Evolutionary conservation across 441 rosid genomes (phyloP).

Genomic region (Geranium incanum): DNA sequence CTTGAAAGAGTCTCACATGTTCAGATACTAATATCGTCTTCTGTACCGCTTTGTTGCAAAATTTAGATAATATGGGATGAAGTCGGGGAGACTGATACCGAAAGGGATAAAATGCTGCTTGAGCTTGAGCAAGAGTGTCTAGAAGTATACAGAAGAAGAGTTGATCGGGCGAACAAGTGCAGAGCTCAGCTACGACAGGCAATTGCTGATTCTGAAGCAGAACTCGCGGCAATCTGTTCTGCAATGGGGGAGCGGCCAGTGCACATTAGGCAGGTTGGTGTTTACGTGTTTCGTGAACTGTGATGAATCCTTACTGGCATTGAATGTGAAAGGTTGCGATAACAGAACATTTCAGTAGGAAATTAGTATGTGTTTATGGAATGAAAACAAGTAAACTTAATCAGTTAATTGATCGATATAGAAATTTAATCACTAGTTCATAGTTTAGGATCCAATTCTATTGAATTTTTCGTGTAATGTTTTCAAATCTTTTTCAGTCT

Average conservation of each 20-base stretch:
- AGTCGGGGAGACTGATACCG: slow-evolving; percentile 80
- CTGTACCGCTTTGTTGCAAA: slow-evolving; percentile 10
- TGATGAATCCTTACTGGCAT: not conserved
- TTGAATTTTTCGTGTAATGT: slow-evolving; percentile 11
- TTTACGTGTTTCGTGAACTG: not conserved
- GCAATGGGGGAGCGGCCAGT: slow-evolving; percentile 86
- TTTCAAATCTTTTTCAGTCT: slow-evolving; percentile 30
- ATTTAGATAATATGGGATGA: slow-evolving; percentile 91
- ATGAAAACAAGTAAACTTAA: not conserved
- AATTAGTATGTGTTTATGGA: not conserved
- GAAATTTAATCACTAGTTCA: too few relatives aligned
- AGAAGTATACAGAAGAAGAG: slow-evolving; percentile 86
- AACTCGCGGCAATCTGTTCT: slow-evolving; percentile 76
- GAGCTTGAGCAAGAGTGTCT: slow-evolving; percentile 95
- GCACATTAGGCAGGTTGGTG: slow-evolving; percentile 69
- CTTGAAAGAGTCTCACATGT: not conserved
- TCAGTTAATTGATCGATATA: too few relatives aligned
- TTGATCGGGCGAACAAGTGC: slow-evolving; percentile 69
- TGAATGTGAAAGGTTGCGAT: too few relatives aligned
- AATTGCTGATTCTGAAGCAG: slow-evolving; percentile 85
- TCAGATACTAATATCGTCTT: slow-evolving; percentile 5
- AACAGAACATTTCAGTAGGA: slow-evolving; percentile 23
- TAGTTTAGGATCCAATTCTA: too few relatives aligned
- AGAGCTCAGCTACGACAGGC: slow-evolving; percentile 78
- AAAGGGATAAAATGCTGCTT: slow-evolving; percentile 74